Conservation (phyloP, 2,329 filamentous ascomycete species). For the Aspergillus ibericus region DNA sequence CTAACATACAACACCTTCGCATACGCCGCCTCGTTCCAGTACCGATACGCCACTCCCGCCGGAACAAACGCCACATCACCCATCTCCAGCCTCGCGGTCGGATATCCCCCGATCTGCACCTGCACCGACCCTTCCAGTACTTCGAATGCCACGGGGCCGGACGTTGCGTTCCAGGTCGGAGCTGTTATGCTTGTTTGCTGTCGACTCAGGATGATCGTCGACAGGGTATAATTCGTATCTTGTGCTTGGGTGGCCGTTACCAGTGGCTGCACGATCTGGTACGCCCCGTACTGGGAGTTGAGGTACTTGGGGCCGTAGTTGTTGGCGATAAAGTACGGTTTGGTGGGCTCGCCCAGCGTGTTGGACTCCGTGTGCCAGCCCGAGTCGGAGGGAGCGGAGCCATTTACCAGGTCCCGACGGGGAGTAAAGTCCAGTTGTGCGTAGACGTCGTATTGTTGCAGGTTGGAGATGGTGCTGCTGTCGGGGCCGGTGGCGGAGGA, state of each 20-base stretch:
- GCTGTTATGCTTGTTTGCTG: slow-evolving; percentile 25
- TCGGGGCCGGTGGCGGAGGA: slow-evolving; percentile 30
- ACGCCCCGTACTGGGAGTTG: slow-evolving; percentile 36
- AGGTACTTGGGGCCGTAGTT: slow-evolving; percentile 50
- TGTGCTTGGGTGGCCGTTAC: slow-evolving; percentile 41
- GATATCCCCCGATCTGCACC: slow-evolving; percentile 35
- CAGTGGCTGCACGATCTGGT: slow-evolving; percentile 49
- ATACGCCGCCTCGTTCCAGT: slow-evolving; percentile 31
- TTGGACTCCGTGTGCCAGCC: slow-evolving; percentile 44
- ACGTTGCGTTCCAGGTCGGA: slow-evolving; percentile 23
- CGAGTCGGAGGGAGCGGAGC: slow-evolving; percentile 35
- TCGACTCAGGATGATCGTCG: slow-evolving; percentile 44
- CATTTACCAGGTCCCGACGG: slow-evolving; percentile 45
- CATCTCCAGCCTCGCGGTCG: slow-evolving; percentile 28
- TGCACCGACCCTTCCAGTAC: slow-evolving; percentile 40
- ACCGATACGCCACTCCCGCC: slow-evolving; percentile 32
- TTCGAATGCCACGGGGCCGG: slow-evolving; percentile 39
- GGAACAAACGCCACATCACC: slow-evolving; percentile 46
- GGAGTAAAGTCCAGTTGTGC: slow-evolving; percentile 43
- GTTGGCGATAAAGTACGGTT: slow-evolving; percentile 49
- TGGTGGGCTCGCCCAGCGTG: slow-evolving; percentile 30
- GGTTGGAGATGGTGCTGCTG: slow-evolving; percentile 33
- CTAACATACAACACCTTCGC: slow-evolving; percentile 27
- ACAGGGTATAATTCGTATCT: slow-evolving; percentile 45
- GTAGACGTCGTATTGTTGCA: slow-evolving; percentile 48